Evolutionary conservation across 306 rosid species (phyloP), one percentile per base, ranked within the genome.

Genomic region (Potentilla sterilis): DNA sequence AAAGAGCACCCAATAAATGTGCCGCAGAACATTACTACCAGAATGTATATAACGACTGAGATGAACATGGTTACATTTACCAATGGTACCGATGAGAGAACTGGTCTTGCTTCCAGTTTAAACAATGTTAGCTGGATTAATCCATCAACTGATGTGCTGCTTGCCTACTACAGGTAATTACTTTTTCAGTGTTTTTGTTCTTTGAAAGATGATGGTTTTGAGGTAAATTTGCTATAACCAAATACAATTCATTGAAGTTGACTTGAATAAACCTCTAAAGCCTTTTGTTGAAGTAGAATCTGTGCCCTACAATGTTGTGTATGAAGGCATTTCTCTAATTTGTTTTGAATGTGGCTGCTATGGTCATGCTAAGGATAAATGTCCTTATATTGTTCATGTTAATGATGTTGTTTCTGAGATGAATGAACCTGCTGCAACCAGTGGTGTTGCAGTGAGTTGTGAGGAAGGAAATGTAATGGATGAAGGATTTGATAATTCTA

Each of bases 101-200:
- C 76, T 4, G 75, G 87, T 65, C 70, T 86, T 0, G 82, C 87
- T 52, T 55, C 90, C 1, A 79, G 82, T 75, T 70, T 88, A 77
- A 86, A 78, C 78, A 88, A 86, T 81, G 77, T 81, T 41, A 86
- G 86, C 24, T 88, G 85, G 70, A 64, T 61, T 7, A 7, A 13
- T 37, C 90, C 87, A 28, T 28, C 7, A 15, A 76, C 67, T 14
- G 79, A 77, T 61, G 78, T 89, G 63, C 58, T 86, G 6, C 77
- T 84, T 76, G 89, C 90, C 9, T 89, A 84, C 74, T 81, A 86
- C 86, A 57, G 81, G 82, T 85, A 81, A 37, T 13, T 21, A 65
- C 47, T 65, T 65, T 9, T 65, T 63, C 24, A 63, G 35, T 14
- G 5, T 3, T 35, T 35, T 6, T 15, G 69, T 32, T 32, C 41